Evolutionary conservation across 2,329 filamentous ascomycete species (phyloP).

Genomic region (Ophioceras dolichostomum): DNA sequence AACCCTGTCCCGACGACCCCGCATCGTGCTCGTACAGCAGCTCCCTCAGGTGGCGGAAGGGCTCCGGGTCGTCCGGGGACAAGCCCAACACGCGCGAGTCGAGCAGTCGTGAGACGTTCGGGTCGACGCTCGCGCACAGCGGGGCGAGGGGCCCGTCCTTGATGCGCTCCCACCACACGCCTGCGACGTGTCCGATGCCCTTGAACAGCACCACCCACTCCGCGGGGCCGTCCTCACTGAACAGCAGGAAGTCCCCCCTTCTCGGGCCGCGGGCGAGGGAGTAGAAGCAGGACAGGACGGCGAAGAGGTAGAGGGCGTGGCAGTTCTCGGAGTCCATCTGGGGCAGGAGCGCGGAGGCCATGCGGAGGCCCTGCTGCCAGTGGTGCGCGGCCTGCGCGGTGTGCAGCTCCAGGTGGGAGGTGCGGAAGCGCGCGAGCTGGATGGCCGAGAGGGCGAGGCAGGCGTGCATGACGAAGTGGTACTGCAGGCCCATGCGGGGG

Average conservation of each 20-base stretch:
- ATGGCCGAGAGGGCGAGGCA: conserved; percentile 1
- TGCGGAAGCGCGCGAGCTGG: conserved; percentile 1
- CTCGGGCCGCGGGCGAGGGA: conserved; percentile 1
- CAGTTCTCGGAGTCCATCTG: not conserved
- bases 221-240: not conserved
- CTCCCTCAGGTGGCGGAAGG: not conserved
- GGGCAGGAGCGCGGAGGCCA: conserved; percentile 1
- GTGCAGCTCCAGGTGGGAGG: not conserved
- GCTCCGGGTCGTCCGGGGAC: not conserved
- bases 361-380: conserved; percentile 2
- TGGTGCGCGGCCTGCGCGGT: not conserved
- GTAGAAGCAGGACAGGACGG: not conserved
- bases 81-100: not conserved
- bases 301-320: conserved; percentile 3
- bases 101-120: not conserved
- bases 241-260: not conserved
- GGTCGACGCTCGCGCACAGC: not conserved
- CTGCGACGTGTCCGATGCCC: not conserved
- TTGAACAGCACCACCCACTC: conserved; percentile 1
- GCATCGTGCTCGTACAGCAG: not conserved
- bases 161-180: not conserved
- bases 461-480: conserved; percentile 1
- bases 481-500: not conserved
- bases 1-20: not conserved
- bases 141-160: not conserved